Evolutionary conservation across 371 early-diverging fungal species (phyloP).

Genomic region (Syncephalastrum contaminatum): DNA sequence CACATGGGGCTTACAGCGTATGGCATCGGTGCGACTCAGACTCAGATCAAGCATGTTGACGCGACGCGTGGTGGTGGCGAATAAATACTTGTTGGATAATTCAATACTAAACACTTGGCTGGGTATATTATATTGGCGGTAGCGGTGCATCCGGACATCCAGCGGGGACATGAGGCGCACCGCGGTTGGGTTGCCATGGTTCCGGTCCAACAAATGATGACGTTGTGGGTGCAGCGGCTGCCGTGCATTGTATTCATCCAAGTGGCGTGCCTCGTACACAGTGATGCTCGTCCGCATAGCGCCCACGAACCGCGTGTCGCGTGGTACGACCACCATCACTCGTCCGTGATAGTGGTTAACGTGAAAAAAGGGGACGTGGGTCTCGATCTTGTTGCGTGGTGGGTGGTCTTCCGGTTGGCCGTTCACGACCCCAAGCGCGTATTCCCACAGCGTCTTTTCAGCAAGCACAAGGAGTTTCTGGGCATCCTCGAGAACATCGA

Average conservation of each 20-base stretch:
- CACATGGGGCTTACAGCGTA: too few relatives aligned
- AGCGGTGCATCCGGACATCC: slow-evolving; percentile 8
- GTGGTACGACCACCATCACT: slow-evolving; percentile 35
- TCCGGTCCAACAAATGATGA: too few relatives aligned
- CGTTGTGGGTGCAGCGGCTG: not conserved
- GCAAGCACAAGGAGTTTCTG: slow-evolving; percentile 39
- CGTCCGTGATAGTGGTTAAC: slow-evolving; percentile 31
- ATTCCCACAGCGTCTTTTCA: slow-evolving; percentile 38
- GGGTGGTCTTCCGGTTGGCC: slow-evolving; percentile 22
- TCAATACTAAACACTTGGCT: slow-evolving; percentile 46
- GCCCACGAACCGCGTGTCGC: slow-evolving; percentile 5
- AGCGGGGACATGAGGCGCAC: slow-evolving; percentile 4
- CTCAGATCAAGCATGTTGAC: slow-evolving; percentile 35
- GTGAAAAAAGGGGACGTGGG: slow-evolving; percentile 38
- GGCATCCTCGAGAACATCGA: slow-evolving; percentile 35
- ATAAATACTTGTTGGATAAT: slow-evolving; percentile 26
- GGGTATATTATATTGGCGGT: slow-evolving; percentile 21
- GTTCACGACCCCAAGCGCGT: slow-evolving; percentile 32
- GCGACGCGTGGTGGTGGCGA: slow-evolving; percentile 33
- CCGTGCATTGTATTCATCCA: slow-evolving; percentile 12
- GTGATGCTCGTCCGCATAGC: slow-evolving; percentile 23
- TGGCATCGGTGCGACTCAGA: slow-evolving; percentile 17
- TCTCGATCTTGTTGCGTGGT: slow-evolving; percentile 15
- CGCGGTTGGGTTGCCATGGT: too few relatives aligned
- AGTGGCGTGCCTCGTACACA: slow-evolving; percentile 24